phyloP scores from a whole-genome alignment of 2,329 filamentous ascomycete species.

The Waltergamsia citrina region DNA sequence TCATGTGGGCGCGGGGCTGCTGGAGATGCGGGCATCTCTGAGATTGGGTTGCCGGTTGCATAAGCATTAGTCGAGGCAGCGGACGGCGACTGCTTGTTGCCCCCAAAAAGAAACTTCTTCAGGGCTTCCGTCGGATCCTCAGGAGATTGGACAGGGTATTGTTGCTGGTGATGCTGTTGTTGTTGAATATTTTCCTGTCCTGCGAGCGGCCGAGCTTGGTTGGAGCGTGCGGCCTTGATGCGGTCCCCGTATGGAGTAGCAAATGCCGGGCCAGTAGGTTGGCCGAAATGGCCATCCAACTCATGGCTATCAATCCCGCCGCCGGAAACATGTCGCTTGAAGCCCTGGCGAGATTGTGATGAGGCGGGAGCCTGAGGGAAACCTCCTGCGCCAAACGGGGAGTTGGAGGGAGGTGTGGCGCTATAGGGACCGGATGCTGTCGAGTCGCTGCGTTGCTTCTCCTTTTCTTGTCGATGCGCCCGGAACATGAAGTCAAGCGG shows the following conservation, averaged over 20 bases:
- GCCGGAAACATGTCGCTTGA: no score
- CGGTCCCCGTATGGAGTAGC: slow-evolving; percentile 56
- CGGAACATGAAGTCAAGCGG: slow-evolving; percentile 87
- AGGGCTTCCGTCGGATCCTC: slow-evolving; percentile 36
- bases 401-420: not conserved
- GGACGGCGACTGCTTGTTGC: slow-evolving; percentile 11
- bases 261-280: slow-evolving; percentile 54
- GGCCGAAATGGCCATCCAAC: slow-evolving; percentile 49
- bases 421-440: slow-evolving; percentile 5
- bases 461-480: slow-evolving; percentile 72
- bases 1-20: not conserved
- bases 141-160: not conserved
- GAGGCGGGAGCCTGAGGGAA: slow-evolving; percentile 12
- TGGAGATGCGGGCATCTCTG: not conserved
- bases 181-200: slow-evolving; percentile 11
- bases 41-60: not conserved
- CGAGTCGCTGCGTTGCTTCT: slow-evolving; percentile 33
- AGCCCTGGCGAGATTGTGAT: no score
- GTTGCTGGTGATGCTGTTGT: not conserved
- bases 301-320: slow-evolving; percentile 32
- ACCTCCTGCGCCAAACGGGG: not conserved
- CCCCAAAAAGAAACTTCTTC: slow-evolving; percentile 46
- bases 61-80: not conserved
- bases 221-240: slow-evolving; percentile 43
- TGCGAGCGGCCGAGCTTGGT: not conserved